phyloP scores from a whole-genome alignment of 164 flowering plant species.

The Vitis cinerea region DNA sequence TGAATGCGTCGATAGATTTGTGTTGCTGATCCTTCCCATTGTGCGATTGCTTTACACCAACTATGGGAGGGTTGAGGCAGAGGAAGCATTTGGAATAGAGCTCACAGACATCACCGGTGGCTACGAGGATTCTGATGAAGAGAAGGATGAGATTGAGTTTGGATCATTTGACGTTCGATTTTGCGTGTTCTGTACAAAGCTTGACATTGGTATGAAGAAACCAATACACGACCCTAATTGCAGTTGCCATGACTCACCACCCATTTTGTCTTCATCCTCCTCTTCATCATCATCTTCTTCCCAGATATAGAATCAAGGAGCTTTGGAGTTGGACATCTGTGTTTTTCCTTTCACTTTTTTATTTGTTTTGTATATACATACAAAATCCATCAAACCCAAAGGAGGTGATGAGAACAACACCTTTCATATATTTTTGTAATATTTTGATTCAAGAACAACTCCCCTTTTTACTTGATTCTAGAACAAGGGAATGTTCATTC shows the following conservation, averaged over 20 bases:
- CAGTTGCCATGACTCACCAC: conserved; percentile 38
- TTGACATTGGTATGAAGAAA: conserved; percentile 41
- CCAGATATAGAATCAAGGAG: not conserved
- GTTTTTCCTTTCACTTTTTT: not conserved
- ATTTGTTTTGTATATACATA: not conserved
- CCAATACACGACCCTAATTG: conserved; percentile 58
- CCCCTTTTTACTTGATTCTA: too few species aligned
- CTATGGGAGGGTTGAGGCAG: conserved; percentile 20
- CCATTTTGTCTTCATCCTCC: conserved; percentile 22
- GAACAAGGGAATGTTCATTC: not conserved
- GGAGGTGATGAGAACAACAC: not conserved
- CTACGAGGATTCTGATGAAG: conserved; percentile 15
- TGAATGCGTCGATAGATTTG: conserved; percentile 21
- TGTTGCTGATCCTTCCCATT: conserved; percentile 26
- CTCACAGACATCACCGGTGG: conserved; percentile 17
- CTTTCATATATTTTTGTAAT: too few species aligned
- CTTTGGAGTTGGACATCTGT: too few species aligned
- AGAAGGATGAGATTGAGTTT: conserved; percentile 15
- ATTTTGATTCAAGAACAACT: too few species aligned
- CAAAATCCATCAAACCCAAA: not conserved
- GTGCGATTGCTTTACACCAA: conserved; percentile 22
- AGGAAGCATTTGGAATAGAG: conserved; percentile 27
- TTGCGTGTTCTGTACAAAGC: conserved; percentile 67
- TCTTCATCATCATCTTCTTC: conserved; percentile 22
- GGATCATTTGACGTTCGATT: conserved; percentile 27